Evolutionary conservation across 169 alveolate genomes (phyloP).

Genomic region (Cryptosporidium parvum): DNA sequence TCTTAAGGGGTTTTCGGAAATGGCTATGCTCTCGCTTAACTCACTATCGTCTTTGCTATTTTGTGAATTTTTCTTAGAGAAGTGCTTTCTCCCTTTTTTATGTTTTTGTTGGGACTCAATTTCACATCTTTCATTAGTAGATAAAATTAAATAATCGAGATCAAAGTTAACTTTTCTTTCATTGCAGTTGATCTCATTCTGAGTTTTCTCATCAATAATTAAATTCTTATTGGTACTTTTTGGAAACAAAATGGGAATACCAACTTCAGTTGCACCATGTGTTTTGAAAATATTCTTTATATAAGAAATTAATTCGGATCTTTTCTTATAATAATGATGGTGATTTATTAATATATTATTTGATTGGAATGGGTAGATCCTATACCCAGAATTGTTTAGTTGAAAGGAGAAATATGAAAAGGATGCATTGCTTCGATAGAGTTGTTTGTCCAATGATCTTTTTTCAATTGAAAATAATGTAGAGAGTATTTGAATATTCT

Average conservation of each 20-base stretch:
- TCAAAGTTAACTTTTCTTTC: conserved; percentile 34
- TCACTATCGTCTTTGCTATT: conserved; percentile 19
- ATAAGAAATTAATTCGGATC: conserved; percentile 34
- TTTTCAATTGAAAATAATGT: conserved; percentile 61
- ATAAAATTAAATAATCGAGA: conserved; percentile 17
- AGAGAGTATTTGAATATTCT: conserved; percentile 28
- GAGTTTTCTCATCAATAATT: conserved; percentile 18
- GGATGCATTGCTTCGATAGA: background rate
- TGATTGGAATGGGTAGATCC: background rate
- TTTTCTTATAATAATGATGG: conserved; percentile 35
- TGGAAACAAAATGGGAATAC: conserved; percentile 55
- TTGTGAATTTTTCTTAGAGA: conserved; percentile 6
- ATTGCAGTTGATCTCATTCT: conserved; percentile 11
- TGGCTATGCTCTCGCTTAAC: conserved; percentile 5
- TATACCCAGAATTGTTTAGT: background rate
- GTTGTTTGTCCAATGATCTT: conserved; percentile 33
- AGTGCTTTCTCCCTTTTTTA: conserved; percentile 5
- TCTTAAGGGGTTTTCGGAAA: conserved; percentile 42
- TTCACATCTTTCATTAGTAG: background rate
- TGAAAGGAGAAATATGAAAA: conserved; percentile 47
- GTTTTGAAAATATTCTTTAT: conserved; percentile 30
- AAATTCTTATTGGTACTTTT: conserved; percentile 33
- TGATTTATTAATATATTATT: conserved; percentile 16
- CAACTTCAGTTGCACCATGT: conserved; percentile 67
- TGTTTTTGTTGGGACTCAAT: conserved; percentile 10